Percentiles rank a stretch among this genome's conserved stretches.
phyloP scores from a whole-genome alignment of 2,329 filamentous ascomycete genomes.

The Cordyceps javanica region DNA sequence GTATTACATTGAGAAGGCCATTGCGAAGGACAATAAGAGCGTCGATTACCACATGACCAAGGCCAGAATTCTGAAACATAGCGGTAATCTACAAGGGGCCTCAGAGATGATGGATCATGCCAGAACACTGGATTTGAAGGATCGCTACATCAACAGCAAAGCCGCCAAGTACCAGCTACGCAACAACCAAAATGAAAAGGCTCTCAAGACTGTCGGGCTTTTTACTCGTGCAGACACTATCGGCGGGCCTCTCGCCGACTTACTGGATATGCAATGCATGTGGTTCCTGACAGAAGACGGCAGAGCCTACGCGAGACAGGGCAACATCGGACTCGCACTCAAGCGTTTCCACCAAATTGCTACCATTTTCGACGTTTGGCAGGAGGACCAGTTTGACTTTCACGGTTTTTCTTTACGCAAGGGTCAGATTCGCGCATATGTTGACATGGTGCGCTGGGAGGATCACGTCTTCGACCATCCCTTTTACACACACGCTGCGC shows the following conservation, averaged over 20 bases:
- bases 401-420: conserved; percentile 96
- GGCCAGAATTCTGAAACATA: conserved; percentile 89
- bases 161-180: conserved; percentile 93
- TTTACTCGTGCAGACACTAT: conserved; percentile 90
- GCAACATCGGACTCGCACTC: conserved; percentile 76
- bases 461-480: conserved; percentile 87
- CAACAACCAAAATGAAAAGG: conserved; percentile 83
- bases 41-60: conserved; percentile 95
- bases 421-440: conserved; percentile 88
- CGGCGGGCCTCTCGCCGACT: conserved; percentile 81
- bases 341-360: conserved; percentile 87
- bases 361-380: conserved; percentile 95
- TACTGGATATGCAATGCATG: conserved; percentile 96
- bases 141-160: conserved; percentile 98
- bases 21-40: conserved; percentile 70
- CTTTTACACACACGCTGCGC: conserved; percentile 79
- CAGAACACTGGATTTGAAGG: conserved; percentile 76
- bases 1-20: conserved; percentile 76
- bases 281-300: conserved; percentile 97
- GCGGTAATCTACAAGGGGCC: conserved; percentile 71
- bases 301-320: conserved; percentile 77
- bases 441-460: conserved; percentile 97
- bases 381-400: conserved; percentile 98
- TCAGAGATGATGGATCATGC: conserved; percentile 85
- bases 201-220: conserved; percentile 80